These are phyloP conservation scores for Dicorynia guianensis DNA, from an alignment of 306 rosid species.

Conservation along the genomic window DNA sequence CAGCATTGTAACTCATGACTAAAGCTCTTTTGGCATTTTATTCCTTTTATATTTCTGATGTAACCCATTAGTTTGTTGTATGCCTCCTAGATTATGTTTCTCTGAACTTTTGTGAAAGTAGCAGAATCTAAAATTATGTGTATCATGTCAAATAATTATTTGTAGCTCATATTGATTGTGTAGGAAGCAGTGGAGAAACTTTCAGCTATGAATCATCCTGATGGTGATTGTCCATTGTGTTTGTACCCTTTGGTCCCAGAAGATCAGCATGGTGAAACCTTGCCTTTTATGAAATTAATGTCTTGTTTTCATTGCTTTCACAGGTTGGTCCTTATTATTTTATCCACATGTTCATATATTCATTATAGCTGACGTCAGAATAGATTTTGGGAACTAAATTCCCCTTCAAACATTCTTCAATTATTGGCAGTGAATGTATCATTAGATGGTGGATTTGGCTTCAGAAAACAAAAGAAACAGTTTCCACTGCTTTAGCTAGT, in stretches of 20 bases:
- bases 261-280: slow-evolving; percentile 51
- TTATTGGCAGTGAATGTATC: slow-evolving; percentile 79
- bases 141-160: slow-evolving; percentile 16
- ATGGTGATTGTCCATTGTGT: slow-evolving; percentile 89
- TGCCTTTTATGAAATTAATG: slow-evolving; percentile 88
- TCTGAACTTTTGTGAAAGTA: slow-evolving; percentile 9
- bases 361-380: not conserved
- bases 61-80: not conserved
- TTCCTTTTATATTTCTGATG: not conserved
- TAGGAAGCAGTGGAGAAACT: slow-evolving; percentile 89
- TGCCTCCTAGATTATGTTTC: slow-evolving; percentile 15
- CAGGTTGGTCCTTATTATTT: slow-evolving; percentile 49
- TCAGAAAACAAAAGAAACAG: slow-evolving; percentile 51
- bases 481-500: slow-evolving; percentile 43
- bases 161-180: not conserved
- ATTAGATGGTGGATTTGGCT: slow-evolving; percentile 86
- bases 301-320: slow-evolving; percentile 94
- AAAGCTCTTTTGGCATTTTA: not conserved
- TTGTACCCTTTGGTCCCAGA: slow-evolving; percentile 69
- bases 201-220: slow-evolving; percentile 87
- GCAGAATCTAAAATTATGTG: slow-evolving; percentile 1
- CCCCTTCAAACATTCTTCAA: slow-evolving; percentile 11
- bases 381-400: slow-evolving; percentile 21
- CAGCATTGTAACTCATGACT: slow-evolving; percentile 17
- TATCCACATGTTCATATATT: not conserved